Evolutionary conservation across 176 grass and related monocot species (phyloP).

Genomic region (Rhynchospora tenuis): DNA sequence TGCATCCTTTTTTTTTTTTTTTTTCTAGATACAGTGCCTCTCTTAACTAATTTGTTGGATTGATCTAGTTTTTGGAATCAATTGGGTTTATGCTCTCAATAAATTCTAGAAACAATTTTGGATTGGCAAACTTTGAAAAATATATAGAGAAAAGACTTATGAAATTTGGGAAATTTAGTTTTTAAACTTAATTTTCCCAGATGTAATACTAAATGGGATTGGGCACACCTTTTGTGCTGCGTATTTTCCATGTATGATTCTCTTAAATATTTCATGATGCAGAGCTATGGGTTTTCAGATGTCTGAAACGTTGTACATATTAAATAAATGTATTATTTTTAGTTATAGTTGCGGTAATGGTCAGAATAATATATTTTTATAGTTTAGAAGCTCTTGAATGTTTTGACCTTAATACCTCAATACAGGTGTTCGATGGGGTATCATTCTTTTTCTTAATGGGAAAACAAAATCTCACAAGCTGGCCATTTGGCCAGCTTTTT

Average conservation of each 20-base stretch:
- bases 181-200: background rate
- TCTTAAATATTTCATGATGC: background rate
- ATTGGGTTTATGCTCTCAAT: background rate
- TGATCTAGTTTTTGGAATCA: background rate
- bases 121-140: background rate
- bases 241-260: background rate
- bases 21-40: background rate
- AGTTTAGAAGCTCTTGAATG: background rate
- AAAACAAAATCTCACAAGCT: background rate
- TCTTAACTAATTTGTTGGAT: background rate
- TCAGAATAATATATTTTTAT: background rate
- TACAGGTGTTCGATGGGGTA: background rate
- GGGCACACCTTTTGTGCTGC: background rate
- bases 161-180: background rate
- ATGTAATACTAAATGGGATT: background rate
- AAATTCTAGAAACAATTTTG: background rate
- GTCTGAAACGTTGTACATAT: background rate
- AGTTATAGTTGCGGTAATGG: background rate
- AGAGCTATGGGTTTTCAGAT: background rate
- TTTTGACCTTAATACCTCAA: background rate
- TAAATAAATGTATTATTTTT: background rate
- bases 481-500: background rate
- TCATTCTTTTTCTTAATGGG: background rate
- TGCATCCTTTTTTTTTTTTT: background rate
- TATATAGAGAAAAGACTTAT: background rate